Percentiles rank a stretch among this genome's conserved stretches.
Evolutionary conservation across 148 eudicot species (phyloP).

Genomic region (Vaccinium darrowii): DNA sequence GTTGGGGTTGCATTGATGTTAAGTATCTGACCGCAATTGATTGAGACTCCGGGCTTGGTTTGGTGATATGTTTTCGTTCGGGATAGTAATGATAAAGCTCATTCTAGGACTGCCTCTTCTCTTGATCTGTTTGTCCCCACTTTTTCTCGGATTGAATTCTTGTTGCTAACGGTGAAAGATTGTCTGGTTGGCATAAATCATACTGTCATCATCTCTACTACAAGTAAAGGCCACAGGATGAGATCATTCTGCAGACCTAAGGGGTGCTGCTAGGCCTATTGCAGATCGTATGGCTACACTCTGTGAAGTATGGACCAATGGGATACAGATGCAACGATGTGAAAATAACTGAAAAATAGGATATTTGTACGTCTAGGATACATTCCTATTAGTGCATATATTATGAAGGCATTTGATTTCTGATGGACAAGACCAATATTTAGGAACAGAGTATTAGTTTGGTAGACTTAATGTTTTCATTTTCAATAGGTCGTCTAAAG

Average conservation of each 20-base stretch:
- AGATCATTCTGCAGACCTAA: slow-evolving; percentile 3
- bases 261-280: slow-evolving; percentile 2
- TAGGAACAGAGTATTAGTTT: background rate
- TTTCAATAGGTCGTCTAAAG: background rate
- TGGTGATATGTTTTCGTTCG: background rate
- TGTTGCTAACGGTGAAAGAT: background rate
- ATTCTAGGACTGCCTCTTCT: background rate
- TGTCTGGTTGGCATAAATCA: background rate
- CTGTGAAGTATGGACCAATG: background rate
- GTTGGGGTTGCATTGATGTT: background rate
- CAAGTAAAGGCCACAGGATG: background rate
- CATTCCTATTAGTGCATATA: background rate
- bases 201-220: background rate
- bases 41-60: background rate
- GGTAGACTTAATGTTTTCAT: background rate
- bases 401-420: background rate
- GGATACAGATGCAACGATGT: background rate
- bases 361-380: background rate
- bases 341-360: background rate
- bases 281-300: background rate
- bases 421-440: background rate
- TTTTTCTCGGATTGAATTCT: background rate
- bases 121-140: background rate
- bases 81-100: background rate
- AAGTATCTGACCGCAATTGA: background rate